Evolutionary conservation across 2,329 filamentous ascomycete species (phyloP).

Genomic region (Elsinoe batatas): DNA sequence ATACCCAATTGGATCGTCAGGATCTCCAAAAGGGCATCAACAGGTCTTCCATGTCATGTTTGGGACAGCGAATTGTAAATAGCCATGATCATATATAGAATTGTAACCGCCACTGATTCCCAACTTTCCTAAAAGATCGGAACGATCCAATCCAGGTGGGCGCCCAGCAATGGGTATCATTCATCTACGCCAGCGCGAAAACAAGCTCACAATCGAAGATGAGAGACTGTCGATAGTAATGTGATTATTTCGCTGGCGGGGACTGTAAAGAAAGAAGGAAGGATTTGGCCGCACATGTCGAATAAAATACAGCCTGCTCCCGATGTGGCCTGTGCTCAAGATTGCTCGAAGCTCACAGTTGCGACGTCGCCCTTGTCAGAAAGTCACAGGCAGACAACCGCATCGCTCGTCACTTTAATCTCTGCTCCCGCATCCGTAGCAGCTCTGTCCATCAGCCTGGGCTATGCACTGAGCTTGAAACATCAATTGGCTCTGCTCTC

Average conservation of each 20-base stretch:
- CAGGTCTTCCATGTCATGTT: no score
- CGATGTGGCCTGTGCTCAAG: constrained; percentile 4
- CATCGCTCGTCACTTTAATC: background rate
- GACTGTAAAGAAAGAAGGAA: constrained; percentile 35
- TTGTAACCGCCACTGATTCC: constrained; percentile 67
- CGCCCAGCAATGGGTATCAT: constrained; percentile 59
- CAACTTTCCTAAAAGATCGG: constrained; percentile 52
- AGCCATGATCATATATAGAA: background rate
- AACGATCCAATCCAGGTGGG: constrained; percentile 56
- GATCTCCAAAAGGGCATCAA: no score
- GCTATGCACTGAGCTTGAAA: background rate
- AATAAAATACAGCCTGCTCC: background rate
- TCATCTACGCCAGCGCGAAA: constrained; percentile 62
- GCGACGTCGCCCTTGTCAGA: constrained; percentile 11
- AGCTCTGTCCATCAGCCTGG: background rate
- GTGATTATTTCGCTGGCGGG: constrained; percentile 45
- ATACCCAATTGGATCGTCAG: no score
- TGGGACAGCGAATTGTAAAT: no score
- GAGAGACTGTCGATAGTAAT: constrained; percentile 52
- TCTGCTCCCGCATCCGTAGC: background rate
- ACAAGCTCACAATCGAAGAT: constrained; percentile 45
- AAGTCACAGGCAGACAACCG: constrained; percentile 22
- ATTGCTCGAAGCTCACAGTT: constrained; percentile 11
- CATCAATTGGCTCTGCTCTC: background rate
- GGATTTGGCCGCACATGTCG: constrained; percentile 20